Conservation (phyloP, 768 basidiomycete genomes). For the Lactifluus hygrophoroides region DNA sequence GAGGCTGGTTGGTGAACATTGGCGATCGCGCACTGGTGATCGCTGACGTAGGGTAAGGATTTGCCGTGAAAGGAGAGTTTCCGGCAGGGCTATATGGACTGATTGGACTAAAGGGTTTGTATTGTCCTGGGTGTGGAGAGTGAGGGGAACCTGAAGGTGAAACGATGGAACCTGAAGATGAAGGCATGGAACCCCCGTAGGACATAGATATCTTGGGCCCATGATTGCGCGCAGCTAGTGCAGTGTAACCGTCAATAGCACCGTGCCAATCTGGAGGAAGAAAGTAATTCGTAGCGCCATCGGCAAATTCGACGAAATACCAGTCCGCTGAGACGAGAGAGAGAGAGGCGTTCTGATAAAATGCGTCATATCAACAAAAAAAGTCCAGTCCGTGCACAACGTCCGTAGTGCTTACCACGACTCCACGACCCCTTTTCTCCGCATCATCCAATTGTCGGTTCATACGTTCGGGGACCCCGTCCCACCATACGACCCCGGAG, state of each 20-base stretch:
- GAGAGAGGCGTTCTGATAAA: conserved; percentile 1
- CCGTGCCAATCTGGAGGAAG: conserved; percentile 4
- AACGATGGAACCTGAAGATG: not conserved
- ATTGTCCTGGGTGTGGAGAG: not conserved
- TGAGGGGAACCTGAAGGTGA: not conserved
- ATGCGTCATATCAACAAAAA: not conserved
- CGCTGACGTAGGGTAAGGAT: not conserved
- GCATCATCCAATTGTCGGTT: not conserved
- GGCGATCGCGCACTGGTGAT: not conserved
- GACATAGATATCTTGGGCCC: not conserved
- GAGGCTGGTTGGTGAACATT: too few species aligned
- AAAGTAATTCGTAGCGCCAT: not conserved
- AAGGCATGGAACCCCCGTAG: not conserved
- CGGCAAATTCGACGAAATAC: conserved; percentile 12
- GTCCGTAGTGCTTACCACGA: not conserved
- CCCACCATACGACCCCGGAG: conserved; percentile 1
- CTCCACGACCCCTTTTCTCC: not conserved
- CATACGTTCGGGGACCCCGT: not conserved
- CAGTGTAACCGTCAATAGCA: not conserved
- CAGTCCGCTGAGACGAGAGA: not conserved
- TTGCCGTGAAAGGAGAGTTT: not conserved
- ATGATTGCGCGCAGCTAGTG: not conserved
- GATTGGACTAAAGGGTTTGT: not conserved
- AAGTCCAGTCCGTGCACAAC: too few species aligned
- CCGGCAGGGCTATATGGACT: not conserved